Evolutionary conservation across 768 basidiomycete genomes (phyloP).

Genomic region (Tricholoma hemisulphureum): DNA sequence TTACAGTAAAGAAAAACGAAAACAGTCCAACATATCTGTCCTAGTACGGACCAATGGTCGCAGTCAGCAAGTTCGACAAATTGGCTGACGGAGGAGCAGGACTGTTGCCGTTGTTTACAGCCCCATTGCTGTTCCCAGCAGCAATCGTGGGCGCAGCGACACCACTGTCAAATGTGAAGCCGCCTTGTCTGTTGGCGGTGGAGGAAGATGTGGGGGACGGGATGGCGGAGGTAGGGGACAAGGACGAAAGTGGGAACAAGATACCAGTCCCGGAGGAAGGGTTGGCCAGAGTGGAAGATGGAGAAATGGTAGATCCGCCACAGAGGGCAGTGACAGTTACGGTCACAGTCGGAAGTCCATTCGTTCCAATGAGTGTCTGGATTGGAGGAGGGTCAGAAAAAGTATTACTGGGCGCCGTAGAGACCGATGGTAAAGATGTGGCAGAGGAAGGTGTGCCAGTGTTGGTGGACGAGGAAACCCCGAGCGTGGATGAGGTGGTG

Average conservation of each 20-base stretch:
- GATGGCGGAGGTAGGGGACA: constrained; percentile 4
- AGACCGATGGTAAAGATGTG: constrained; percentile 14
- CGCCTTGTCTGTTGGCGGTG: not conserved
- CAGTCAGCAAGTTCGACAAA: constrained; percentile 16
- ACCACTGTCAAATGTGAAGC: constrained; percentile 8
- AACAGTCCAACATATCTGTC: not conserved
- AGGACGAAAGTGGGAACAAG: not conserved
- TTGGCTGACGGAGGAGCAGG: constrained; percentile 9
- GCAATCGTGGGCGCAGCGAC: constrained; percentile 8
- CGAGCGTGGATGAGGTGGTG: constrained; percentile 1
- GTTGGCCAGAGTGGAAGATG: constrained; percentile 1
- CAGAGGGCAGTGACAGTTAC: constrained; percentile 19
- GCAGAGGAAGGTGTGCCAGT: constrained; percentile 8
- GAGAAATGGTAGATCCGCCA: constrained; percentile 2
- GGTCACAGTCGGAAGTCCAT: constrained; percentile 37
- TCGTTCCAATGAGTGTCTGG: constrained; percentile 24
- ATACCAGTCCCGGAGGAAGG: not conserved
- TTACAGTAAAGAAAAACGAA: not conserved
- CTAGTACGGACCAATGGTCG: constrained; percentile 6
- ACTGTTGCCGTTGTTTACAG: constrained; percentile 8
- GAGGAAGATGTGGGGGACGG: constrained; percentile 2
- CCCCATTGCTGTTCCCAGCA: constrained; percentile 2
- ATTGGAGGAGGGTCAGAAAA: constrained; percentile 13
- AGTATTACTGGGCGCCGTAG: constrained; percentile 6
- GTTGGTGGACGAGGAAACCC: constrained; percentile 8